Base-by-base conservation (phyloP, 805 yeast species). In the Cyberlindnera euphorbiae region DNA sequence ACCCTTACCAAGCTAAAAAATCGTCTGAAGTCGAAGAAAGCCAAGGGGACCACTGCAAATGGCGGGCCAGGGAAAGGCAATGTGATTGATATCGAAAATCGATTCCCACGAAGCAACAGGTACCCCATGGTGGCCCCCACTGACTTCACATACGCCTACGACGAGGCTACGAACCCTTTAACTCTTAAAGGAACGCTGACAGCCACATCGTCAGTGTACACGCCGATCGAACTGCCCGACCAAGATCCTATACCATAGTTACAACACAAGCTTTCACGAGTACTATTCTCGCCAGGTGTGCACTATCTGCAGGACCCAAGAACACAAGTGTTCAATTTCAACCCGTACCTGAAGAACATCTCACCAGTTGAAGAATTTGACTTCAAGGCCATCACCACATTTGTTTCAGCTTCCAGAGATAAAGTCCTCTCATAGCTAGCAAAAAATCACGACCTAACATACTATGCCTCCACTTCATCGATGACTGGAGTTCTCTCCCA, bases 381-480 rank as follows among this genome's bases (percentile, higher is more conserved):
- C 51, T 78, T 79, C 50, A 67, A 71, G 22, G 62, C 69, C 26
- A 59, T 83, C 18, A 60, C 76, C 1, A 59, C 63, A 4, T 89
- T 80, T 49, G 70, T 78, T 8, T 71, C 86, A 0, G 79, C 95
- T 0, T 74, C 84, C 4, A 74, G 74, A 49, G 96, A 90, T 61
- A 42, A 53, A 10, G 52, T 51, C 1, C 63, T 90, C 31, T 49
- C 72, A 1, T 35, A 63, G 5, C 56, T 82, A 8, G 79, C 90
- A 0, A 45, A 49, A 7, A 31, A 39, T 14, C 43, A 56, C 12
- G 32, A 48, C 0, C 44, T 47, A 7, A 50, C 52, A 33, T 90
- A 69, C 53, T 75, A 73, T 39, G 83, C 94, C 2, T 87, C 96
- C 1, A 88, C 97, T 0, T 83, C 95, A 14, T 83, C 96, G 1